Evolutionary conservation across 192 early-diverging fungal species (phyloP).

Genomic region (Oehlia diaphana): DNA sequence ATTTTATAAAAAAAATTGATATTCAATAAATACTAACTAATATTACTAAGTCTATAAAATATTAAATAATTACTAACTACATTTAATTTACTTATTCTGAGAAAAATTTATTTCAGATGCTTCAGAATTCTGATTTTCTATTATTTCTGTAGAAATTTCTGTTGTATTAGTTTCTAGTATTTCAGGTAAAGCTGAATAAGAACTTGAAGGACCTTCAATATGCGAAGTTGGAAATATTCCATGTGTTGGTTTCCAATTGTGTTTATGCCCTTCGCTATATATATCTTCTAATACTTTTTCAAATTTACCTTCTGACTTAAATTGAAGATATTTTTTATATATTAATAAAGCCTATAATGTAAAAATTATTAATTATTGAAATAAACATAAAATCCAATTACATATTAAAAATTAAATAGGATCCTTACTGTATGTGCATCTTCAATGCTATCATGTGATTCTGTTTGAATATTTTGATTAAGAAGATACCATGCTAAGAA

Average conservation of each 20-base stretch:
- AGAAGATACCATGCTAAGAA: conserved; percentile 92
- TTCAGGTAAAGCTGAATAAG: background rate
- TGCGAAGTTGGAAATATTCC: conserved; percentile 40
- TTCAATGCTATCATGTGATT: conserved; percentile 91
- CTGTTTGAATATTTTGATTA: conserved; percentile 80
- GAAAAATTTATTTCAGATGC: too few species aligned
- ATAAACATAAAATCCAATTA: background rate
- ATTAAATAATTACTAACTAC: too few species aligned
- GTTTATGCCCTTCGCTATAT: conserved; percentile 72
- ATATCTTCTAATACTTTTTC: conserved; percentile 76
- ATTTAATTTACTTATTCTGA: too few species aligned
- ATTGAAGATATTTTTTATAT: conserved; percentile 79
- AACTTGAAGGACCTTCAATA: background rate
- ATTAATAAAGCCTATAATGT: conserved; percentile 67
- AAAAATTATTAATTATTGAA: background rate
- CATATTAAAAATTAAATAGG: background rate
- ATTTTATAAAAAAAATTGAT: too few species aligned
- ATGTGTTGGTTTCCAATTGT: conserved; percentile 52
- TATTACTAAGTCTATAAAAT: too few species aligned
- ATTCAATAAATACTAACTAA: too few species aligned
- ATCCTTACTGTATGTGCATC: conserved; percentile 78
- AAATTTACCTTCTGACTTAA: conserved; percentile 64
- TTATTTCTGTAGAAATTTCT: background rate
- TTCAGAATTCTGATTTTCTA: background rate
- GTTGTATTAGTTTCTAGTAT: background rate